Conservation (phyloP, 1,284 basidiomycete species). For the Vanrija sp. region DNA sequence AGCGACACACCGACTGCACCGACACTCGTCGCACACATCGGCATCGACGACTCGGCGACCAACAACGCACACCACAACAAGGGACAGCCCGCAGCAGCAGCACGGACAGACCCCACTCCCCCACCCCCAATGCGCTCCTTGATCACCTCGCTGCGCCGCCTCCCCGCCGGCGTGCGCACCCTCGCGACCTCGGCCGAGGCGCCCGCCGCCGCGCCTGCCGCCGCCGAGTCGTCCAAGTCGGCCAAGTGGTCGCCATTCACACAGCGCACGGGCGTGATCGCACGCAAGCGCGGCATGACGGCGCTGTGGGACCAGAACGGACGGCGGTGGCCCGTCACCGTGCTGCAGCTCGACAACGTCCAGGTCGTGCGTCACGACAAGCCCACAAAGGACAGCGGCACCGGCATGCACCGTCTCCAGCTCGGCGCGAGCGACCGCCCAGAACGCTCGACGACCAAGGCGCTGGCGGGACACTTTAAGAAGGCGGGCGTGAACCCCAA, state of each 20-base stretch:
- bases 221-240: conserved; percentile 1
- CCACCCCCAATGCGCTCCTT: conserved; percentile 23
- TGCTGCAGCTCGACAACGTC: conserved; percentile 61
- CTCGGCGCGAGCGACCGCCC: conserved; percentile 72
- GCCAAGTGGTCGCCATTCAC: conserved; percentile 75
- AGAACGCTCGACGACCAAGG: conserved; percentile 62
- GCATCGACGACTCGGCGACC: too few relatives aligned
- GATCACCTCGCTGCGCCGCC: conserved; percentile 14
- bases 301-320: conserved; percentile 89
- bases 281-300: conserved; percentile 94
- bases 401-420: conserved; percentile 77
- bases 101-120: too few relatives aligned
- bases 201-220: conserved; percentile 9
- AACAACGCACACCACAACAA: too few relatives aligned
- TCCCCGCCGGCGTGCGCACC: conserved; percentile 8
- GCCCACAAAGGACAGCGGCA: conserved; percentile 25
- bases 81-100: too few relatives aligned
- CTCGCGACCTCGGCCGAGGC: conserved; percentile 22
- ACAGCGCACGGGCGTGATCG: conserved; percentile 88
- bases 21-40: too few relatives aligned
- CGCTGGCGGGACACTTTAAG: conserved; percentile 81
- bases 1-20: too few relatives aligned
- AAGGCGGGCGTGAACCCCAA: conserved; percentile 82
- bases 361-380: conserved; percentile 48
- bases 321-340: conserved; percentile 80